phyloP scores from a whole-genome alignment of 108 stramenopile species.

The Aurantiochytrium sp. region DNA sequence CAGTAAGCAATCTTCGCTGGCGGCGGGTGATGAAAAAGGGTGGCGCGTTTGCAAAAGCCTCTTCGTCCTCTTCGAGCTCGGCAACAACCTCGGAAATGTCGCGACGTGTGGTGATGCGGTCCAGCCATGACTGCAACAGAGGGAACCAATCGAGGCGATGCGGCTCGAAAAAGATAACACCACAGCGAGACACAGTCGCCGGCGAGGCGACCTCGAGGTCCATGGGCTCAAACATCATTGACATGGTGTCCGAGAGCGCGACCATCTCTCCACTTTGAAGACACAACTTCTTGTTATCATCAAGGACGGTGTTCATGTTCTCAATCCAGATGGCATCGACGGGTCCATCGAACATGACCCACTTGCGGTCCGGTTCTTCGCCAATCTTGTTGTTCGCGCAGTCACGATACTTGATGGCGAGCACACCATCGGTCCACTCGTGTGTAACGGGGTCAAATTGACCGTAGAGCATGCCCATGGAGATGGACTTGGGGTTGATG shows the following conservation, averaged over 20 bases:
- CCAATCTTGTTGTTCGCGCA: conserved; percentile 54
- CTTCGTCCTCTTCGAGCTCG: background rate
- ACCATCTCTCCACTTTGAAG: conserved; percentile 63
- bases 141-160: conserved; percentile 58
- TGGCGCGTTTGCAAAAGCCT: background rate
- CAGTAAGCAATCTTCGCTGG: conserved; percentile 29
- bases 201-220: conserved; percentile 60
- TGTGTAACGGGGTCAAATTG: conserved; percentile 55
- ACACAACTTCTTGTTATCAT: conserved; percentile 63
- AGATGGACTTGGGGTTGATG: conserved; percentile 60
- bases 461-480: conserved; percentile 61
- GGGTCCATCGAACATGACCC: conserved; percentile 63
- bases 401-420: conserved; percentile 58
- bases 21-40: conserved; percentile 17
- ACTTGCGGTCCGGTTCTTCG: conserved; percentile 50
- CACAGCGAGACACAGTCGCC: conserved; percentile 61
- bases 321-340: conserved; percentile 70
- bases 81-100: background rate
- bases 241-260: conserved; percentile 59
- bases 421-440: conserved; percentile 64
- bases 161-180: conserved; percentile 66
- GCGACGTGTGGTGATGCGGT: background rate
- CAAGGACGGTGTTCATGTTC: conserved; percentile 66
- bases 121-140: conserved; percentile 46
- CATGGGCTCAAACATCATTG: conserved; percentile 69